Evolutionary conservation across 305 asterid genomes (phyloP), one percentile per base, ranked within the genome.

Genomic region (Fraxinus xanthoxyloides): DNA sequence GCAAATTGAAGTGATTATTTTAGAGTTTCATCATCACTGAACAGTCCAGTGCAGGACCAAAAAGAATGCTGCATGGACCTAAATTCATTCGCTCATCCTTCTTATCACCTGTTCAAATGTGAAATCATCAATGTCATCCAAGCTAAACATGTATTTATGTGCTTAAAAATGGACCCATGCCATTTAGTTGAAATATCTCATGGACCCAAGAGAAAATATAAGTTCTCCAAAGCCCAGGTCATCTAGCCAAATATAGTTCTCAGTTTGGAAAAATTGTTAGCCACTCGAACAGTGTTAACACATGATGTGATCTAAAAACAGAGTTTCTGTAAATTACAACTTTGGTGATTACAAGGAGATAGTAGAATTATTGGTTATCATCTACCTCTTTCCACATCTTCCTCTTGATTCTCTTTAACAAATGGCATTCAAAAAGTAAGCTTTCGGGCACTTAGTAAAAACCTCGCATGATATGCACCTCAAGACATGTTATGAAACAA

Each of bases 71-170:
- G 59, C 77, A 63, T 6, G 76, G 70, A 34, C 31, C 36, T 70
- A 69, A 72, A 76, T 4, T 38, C 12, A 40, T 38, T 15, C 19
- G 23, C 75, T 65, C 21, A 31, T 72, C 80, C 63, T 35, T 32
- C 77, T 76, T 69, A 76, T 40, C 61, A 69, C 61, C 79, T 43
- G 17, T 34, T 67, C 23, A 63, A 40, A 65, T 35, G 30, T 26
- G 23, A 81, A 81, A 75, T 69, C 76, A 81, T 75, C 73, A 72
- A 72, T 72, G 43, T 32, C 28, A 72, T 72, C 46, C 15, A 7
- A 72, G 76, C 15, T 1, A 72, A 32, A 15, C 43, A 7, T 7
- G 24, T 30, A 72, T 72, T 34, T 32, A 72, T 31, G 76, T 34
- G 28, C 21, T 30, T 72, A n/a, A 34, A 70, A 10, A 72, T 72